Conservation (phyloP, 2,329 filamentous ascomycete species). For the Akanthomyces dipterigenus region DNA sequence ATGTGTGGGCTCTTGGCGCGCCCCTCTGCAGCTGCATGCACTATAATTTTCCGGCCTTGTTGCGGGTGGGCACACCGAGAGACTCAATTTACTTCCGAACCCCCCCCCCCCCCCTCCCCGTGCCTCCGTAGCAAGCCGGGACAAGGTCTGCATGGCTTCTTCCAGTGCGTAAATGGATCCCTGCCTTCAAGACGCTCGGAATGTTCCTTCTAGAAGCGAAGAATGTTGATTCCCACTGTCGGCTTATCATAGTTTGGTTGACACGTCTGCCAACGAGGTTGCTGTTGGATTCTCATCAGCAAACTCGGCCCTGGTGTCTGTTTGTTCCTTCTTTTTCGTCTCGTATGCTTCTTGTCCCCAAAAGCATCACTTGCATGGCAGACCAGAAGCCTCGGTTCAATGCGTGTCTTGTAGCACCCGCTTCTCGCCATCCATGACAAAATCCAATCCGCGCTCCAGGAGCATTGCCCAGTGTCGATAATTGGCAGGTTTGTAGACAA, state of each 20-base stretch:
- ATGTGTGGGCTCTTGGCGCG: neutral
- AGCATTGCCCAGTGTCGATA: no score
- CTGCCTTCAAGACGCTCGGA: no score
- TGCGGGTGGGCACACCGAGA: no score
- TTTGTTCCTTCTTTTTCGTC: neutral
- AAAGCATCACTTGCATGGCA: neutral
- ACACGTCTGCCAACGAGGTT: neutral
- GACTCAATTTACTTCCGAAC: no score
- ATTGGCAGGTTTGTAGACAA: no score
- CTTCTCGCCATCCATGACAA: neutral
- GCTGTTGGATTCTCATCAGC: neutral
- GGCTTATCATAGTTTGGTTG: neutral
- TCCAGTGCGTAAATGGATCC: no score
- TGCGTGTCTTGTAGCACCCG: neutral
- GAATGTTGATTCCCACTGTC: neutral
- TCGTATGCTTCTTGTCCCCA: neutral
- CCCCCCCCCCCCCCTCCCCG: no score
- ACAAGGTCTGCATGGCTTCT: neutral
- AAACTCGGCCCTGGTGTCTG: neutral
- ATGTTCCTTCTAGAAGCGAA: no score
- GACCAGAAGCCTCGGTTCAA: neutral
- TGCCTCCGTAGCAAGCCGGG: neutral
- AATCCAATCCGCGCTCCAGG: no score
- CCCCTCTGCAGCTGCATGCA: slow-evolving; percentile 7
- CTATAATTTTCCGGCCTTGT: neutral